Conservation (phyloP, 768 basidiomycete genomes). For the Naematelia aurantialba region DNA sequence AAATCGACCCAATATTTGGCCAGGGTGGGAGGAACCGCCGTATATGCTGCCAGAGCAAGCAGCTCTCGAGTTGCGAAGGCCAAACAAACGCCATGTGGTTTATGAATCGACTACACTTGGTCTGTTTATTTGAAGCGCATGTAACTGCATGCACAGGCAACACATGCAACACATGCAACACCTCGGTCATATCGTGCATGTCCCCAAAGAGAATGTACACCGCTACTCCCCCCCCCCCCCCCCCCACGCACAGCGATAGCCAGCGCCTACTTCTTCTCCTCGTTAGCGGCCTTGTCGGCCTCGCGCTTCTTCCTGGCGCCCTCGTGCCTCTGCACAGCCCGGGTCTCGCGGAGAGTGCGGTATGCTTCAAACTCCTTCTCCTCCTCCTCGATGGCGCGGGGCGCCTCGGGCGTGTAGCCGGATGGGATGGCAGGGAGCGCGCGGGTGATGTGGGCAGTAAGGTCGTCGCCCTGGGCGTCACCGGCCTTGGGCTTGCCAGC, state of each 20-base stretch:
- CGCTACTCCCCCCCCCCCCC: too few species aligned
- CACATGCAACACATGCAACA: background rate
- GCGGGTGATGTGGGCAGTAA: conserved; percentile 73
- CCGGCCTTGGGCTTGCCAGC: conserved; percentile 92
- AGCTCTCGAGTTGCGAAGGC: too few species aligned
- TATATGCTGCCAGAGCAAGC: too few species aligned
- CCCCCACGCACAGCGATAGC: background rate
- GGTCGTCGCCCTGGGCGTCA: conserved; percentile 87
- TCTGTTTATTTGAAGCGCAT: too few species aligned
- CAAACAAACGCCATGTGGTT: too few species aligned
- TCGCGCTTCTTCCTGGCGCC: conserved; percentile 71
- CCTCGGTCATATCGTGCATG: conserved; percentile 7
- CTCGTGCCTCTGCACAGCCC: conserved; percentile 76
- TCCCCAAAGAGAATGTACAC: background rate
- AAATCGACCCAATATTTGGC: too few species aligned
- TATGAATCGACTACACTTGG: too few species aligned
- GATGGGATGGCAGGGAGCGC: conserved; percentile 58
- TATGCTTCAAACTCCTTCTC: conserved; percentile 87
- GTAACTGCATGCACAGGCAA: background rate
- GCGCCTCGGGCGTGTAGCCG: conserved; percentile 67
- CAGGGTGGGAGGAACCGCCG: too few species aligned
- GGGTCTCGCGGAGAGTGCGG: conserved; percentile 77
- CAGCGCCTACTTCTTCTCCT: conserved; percentile 12
- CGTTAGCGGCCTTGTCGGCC: conserved; percentile 48
- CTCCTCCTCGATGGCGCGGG: conserved; percentile 86